These are phyloP conservation scores for Symmetrospora coprosmae DNA, from an alignment of 768 basidiomycete species.

Conservation along the genomic window DNA sequence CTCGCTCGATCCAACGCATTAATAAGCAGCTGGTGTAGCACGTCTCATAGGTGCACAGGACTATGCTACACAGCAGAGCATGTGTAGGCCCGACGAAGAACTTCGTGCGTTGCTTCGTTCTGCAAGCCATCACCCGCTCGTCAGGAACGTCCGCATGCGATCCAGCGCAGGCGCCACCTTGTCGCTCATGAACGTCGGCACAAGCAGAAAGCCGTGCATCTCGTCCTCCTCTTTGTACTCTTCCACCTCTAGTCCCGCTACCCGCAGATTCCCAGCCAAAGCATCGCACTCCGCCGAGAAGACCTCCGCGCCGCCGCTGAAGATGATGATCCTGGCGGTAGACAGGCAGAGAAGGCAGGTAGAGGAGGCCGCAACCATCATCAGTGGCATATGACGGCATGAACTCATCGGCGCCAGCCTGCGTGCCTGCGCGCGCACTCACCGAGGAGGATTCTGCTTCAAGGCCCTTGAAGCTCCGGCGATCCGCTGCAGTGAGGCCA, in stretches of 20 bases:
- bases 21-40: too few species aligned
- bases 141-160: background rate
- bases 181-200: constrained; percentile 4
- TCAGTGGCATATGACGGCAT: background rate
- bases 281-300: constrained; percentile 21
- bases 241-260: constrained; percentile 7
- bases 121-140: too few species aligned
- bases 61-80: too few species aligned
- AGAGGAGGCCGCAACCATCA: background rate
- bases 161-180: background rate
- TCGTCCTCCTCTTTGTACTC: constrained; percentile 17
- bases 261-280: constrained; percentile 17
- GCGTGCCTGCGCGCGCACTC: too few species aligned
- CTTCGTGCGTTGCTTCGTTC: too few species aligned
- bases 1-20: too few species aligned
- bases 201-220: constrained; percentile 16
- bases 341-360: background rate
- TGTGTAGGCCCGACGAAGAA: too few species aligned
- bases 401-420: too few species aligned
- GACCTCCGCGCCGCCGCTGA: constrained; percentile 25
- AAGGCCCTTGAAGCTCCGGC: background rate
- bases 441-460: background rate
- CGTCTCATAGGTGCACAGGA: too few species aligned
- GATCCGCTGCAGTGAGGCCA: background rate
- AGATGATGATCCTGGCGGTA: constrained; percentile 22